Conservation (phyloP, 192 early-diverging fungal genomes). For the Backusella liffmaniae region DNA sequence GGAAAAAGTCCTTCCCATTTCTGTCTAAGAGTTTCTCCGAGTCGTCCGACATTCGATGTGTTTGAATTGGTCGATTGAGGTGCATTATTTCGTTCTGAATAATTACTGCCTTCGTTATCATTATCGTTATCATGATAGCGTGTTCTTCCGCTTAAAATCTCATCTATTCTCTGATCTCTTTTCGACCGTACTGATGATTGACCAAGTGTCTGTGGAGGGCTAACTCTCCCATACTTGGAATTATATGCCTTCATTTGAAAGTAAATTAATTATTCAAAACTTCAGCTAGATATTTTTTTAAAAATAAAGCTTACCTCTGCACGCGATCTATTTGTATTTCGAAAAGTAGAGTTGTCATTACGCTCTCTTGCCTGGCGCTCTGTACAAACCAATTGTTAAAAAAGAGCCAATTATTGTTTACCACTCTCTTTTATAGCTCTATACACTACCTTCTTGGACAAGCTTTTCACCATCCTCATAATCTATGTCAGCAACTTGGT, state of each 20-base stretch:
- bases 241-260: background rate
- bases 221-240: background rate
- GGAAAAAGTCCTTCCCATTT: slow-evolving; percentile 5
- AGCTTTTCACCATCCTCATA: slow-evolving; percentile 32
- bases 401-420: background rate
- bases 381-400: background rate
- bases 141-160: slow-evolving; percentile 19
- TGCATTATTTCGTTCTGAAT: background rate
- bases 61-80: background rate
- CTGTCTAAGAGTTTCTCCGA: slow-evolving; percentile 10
- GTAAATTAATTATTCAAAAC: background rate
- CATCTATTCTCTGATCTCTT: slow-evolving; percentile 21
- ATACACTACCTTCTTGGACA: slow-evolving; percentile 27
- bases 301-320: background rate
- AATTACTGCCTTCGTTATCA: background rate
- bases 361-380: slow-evolving; percentile 6
- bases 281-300: background rate
- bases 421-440: background rate
- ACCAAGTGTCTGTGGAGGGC: background rate
- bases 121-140: background rate
- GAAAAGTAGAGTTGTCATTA: background rate
- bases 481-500: slow-evolving; percentile 20
- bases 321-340: background rate
- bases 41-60: background rate
- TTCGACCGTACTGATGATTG: slow-evolving; percentile 7